Evolutionary conservation across 192 early-diverging fungal genomes (phyloP).

Genomic region (Linderina pennispora): DNA sequence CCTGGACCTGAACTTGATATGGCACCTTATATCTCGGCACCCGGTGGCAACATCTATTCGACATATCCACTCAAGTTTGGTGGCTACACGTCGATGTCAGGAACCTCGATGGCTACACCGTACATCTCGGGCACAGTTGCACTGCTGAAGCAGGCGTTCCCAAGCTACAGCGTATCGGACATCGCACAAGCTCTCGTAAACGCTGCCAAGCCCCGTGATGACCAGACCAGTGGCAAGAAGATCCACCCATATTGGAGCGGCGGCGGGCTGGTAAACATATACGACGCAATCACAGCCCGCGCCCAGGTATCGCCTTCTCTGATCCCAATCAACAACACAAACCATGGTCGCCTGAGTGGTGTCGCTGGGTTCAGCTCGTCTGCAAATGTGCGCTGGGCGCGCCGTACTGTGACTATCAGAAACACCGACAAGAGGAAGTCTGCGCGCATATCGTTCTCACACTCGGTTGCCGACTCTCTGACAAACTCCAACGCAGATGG

Average conservation of each 20-base stretch:
- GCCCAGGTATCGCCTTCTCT: constrained; percentile 50
- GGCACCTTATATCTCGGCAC: constrained; percentile 56
- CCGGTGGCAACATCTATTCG: constrained; percentile 65
- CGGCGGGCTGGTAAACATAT: constrained; percentile 69
- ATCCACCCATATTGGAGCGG: constrained; percentile 49
- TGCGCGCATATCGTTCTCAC: constrained; percentile 4
- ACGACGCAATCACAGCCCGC: constrained; percentile 50
- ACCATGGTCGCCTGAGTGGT: neutral
- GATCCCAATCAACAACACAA: constrained; percentile 47
- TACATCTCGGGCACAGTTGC: constrained; percentile 66
- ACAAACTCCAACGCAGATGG: constrained; percentile 25
- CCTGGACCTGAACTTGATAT: constrained; percentile 54
- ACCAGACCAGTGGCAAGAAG: constrained; percentile 23
- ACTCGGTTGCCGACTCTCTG: constrained; percentile 20
- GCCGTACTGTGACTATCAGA: constrained; percentile 16
- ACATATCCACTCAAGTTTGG: constrained; percentile 47
- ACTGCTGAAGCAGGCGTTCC: constrained; percentile 52
- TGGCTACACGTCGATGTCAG: constrained; percentile 47
- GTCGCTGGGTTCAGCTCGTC: neutral
- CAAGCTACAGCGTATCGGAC: constrained; percentile 11
- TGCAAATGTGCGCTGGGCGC: constrained; percentile 2
- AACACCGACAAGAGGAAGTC: constrained; percentile 21
- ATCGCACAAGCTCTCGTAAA: constrained; percentile 42
- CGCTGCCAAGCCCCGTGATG: constrained; percentile 48
- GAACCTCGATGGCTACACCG: constrained; percentile 81